Evolutionary conservation across 2,329 filamentous ascomycete species (phyloP).

Genomic region (Colletotrichum filicis): DNA sequence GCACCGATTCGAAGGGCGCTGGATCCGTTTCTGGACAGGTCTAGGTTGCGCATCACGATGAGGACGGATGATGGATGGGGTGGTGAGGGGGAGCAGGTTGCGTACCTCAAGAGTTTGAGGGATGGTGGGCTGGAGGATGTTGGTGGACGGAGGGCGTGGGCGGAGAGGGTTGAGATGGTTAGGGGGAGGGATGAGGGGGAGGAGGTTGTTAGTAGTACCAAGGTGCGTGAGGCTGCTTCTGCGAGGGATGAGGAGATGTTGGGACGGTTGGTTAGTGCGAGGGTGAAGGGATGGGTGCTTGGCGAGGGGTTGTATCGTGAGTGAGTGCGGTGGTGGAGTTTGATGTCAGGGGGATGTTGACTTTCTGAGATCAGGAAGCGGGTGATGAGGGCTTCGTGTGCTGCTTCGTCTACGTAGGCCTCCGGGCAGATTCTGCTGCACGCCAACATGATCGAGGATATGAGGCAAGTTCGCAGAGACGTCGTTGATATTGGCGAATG

Average conservation of each 20-base stretch:
- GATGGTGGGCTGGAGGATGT: slow-evolving; percentile 58
- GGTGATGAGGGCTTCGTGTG: neutral
- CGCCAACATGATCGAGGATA: too few species aligned
- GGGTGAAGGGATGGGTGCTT: slow-evolving; percentile 69
- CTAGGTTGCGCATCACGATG: slow-evolving; percentile 72
- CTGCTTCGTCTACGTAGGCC: neutral
- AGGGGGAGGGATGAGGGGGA: slow-evolving; percentile 54
- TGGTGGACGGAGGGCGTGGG: slow-evolving; percentile 70
- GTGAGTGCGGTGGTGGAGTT: neutral
- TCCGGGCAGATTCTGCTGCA: too few species aligned
- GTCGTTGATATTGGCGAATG: too few species aligned
- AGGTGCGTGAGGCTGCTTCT: slow-evolving; percentile 68
- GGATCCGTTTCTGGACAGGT: slow-evolving; percentile 70
- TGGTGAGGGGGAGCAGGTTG: slow-evolving; percentile 61
- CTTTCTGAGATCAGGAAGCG: too few species aligned
- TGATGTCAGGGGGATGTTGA: too few species aligned
- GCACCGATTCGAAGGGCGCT: slow-evolving; percentile 65
- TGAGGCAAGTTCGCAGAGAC: too few species aligned
- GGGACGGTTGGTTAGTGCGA: slow-evolving; percentile 63
- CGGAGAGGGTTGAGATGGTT: slow-evolving; percentile 68
- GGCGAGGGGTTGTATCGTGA: slow-evolving; percentile 65
- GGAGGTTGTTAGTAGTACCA: slow-evolving; percentile 67
- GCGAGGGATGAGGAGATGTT: slow-evolving; percentile 59
- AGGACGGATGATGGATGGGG: slow-evolving; percentile 72
- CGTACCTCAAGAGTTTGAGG: slow-evolving; percentile 63